Evolutionary conservation across 1,139 yeast species (phyloP).

Genomic region (Keqinozyma sinolaborantium): DNA sequence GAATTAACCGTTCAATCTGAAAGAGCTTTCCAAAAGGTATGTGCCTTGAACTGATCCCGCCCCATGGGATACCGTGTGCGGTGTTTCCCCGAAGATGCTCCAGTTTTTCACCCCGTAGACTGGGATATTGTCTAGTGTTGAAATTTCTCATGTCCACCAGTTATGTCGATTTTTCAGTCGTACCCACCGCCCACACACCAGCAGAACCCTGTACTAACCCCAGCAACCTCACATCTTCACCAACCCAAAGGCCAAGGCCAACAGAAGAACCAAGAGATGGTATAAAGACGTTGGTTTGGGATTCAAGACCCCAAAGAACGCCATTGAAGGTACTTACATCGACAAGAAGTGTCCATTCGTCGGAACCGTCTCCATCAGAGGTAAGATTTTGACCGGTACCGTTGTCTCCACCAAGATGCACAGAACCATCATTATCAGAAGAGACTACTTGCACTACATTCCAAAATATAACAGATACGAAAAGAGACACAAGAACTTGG

Average conservation of each 20-base stretch:
- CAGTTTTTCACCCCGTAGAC: no score
- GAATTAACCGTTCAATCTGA: slow-evolving; percentile 99
- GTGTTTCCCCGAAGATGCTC: no score
- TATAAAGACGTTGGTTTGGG: slow-evolving; percentile 99
- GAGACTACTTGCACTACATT: slow-evolving; percentile 99
- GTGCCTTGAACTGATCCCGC: no score
- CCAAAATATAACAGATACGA: slow-evolving; percentile 99
- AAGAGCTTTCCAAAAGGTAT: slow-evolving; percentile 99
- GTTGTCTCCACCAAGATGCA: slow-evolving; percentile 99
- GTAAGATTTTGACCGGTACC: slow-evolving; percentile 97
- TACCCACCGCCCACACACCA: neutral
- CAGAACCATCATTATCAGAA: slow-evolving; percentile 99
- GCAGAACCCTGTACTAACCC: slow-evolving; percentile 25
- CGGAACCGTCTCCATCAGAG: slow-evolving; percentile 97
- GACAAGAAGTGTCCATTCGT: slow-evolving; percentile 99
- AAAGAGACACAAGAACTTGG: slow-evolving; percentile 99
- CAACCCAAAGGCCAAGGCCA: slow-evolving; percentile 99
- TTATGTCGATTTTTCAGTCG: no score
- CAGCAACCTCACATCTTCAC: slow-evolving; percentile 99
- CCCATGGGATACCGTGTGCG: no score
- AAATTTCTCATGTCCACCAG: no score
- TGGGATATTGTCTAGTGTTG: no score
- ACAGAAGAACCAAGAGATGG: slow-evolving; percentile 99
- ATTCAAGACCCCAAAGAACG: slow-evolving; percentile 99
- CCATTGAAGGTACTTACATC: slow-evolving; percentile 97